Percentiles rank a stretch among this genome's conserved stretches.
These are phyloP conservation scores for Vitis cinerea DNA, from an alignment of 164 flowering plant species.

Conservation along the genomic window DNA sequence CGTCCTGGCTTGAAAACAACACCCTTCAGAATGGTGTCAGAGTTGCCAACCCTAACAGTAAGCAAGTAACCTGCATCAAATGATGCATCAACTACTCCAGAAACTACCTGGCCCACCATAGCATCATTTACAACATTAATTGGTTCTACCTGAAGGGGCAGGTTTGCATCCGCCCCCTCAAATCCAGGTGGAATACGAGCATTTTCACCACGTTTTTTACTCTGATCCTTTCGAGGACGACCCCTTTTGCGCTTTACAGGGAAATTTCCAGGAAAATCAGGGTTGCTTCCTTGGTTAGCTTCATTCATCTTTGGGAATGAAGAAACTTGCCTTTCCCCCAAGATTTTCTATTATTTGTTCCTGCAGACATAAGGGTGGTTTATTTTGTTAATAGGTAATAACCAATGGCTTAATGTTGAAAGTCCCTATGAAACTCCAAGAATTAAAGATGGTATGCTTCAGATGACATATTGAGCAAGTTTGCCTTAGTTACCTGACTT, in stretches of 20 bases:
- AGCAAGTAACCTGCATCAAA: conserved; percentile 93
- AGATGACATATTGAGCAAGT: no score
- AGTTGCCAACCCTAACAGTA: conserved; percentile 61
- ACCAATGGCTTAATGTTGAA: background rate
- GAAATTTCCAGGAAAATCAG: conserved; percentile 25
- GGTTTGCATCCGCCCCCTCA: conserved; percentile 20
- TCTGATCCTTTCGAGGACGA: conserved; percentile 59
- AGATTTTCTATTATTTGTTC: background rate
- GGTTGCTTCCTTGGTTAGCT: conserved; percentile 36
- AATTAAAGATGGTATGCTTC: no score
- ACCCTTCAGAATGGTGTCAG: conserved; percentile 63
- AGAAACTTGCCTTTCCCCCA: background rate
- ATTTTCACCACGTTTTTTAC: conserved; percentile 12
- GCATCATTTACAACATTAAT: conserved; percentile 19
- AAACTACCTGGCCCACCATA: conserved; percentile 68
- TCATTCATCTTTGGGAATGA: conserved; percentile 39
- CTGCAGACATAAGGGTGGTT: conserved; percentile 5
- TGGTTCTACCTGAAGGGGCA: conserved; percentile 23
- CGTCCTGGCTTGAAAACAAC: conserved; percentile 84
- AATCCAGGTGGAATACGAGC: conserved; percentile 32
- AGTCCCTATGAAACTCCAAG: background rate
- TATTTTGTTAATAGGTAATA: no score
- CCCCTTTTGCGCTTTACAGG: conserved; percentile 72
- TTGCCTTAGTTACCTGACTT: no score
- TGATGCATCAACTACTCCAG: conserved; percentile 72